These are phyloP conservation scores for Talaromyces sp. DNA, from an alignment of 2,329 filamentous ascomycete species.

Conservation along the genomic window DNA sequence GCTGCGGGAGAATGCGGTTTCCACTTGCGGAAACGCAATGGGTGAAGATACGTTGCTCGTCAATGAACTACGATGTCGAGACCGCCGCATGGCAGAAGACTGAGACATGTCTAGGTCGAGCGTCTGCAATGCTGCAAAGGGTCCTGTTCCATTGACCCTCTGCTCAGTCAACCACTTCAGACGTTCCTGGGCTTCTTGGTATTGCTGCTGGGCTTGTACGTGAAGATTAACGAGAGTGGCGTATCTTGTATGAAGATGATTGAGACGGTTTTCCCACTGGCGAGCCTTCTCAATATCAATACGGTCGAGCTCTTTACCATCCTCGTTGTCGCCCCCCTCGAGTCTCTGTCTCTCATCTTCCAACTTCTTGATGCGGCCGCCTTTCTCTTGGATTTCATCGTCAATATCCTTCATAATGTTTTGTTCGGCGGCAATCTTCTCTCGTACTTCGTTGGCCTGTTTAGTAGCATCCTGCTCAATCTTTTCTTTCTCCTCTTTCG, in stretches of 20 bases:
- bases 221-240: constrained; percentile 38
- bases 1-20: constrained; percentile 35
- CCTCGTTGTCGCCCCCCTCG: constrained; percentile 45
- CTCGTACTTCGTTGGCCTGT: constrained; percentile 37
- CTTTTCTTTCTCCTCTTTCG: constrained; percentile 39
- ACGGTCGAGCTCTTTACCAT: constrained; percentile 48
- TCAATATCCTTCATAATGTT: constrained; percentile 52
- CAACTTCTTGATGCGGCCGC: constrained; percentile 55
- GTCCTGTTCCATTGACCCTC: constrained; percentile 31
- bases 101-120: constrained; percentile 40
- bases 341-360: constrained; percentile 54
- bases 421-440: constrained; percentile 44
- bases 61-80: constrained; percentile 44
- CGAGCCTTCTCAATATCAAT: constrained; percentile 46
- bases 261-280: constrained; percentile 43
- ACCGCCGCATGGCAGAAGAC: constrained; percentile 38
- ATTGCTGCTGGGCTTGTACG: constrained; percentile 40
- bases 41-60: constrained; percentile 46
- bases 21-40: constrained; percentile 37
- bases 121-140: constrained; percentile 37
- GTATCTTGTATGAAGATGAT: constrained; percentile 40
- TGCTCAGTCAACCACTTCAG: constrained; percentile 41
- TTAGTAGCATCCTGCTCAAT: constrained; percentile 38
- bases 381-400: constrained; percentile 58
- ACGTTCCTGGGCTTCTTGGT: constrained; percentile 44